Base-by-base conservation (phyloP, 192 early-diverging fungal species). In the Linnemannia elongata region DNA sequence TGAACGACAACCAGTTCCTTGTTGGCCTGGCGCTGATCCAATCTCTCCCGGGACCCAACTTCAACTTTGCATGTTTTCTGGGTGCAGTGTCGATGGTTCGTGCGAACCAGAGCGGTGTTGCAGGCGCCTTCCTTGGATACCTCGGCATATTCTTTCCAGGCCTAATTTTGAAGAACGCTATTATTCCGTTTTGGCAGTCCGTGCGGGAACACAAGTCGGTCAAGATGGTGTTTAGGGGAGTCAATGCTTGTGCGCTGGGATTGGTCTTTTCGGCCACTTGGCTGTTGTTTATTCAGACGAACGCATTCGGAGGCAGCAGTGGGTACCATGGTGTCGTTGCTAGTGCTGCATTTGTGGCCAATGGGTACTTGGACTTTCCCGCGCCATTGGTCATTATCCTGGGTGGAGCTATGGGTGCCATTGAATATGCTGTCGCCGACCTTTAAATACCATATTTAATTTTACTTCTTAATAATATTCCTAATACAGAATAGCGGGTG, bases 11-110 rank as follows among this genome's bases (percentile, higher is more conserved):
- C 9, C 93, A 95, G 72, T 95, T 95, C 78, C 75, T 94, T 45
- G 82, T 94, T 15, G 94, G 93, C 5, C 83, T 94, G 15, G 94
- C 94, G n/a, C 69, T 95, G 39, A 93, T 94, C 44, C 92, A 94
- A 72, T 85, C 88, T 2, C 42, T 89, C 1, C 84, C 88, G 71
- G 94, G 94, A 0, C 94, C 93, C 33, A 94, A 92, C 72, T 95
- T 94, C 88, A 95, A 95, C 70, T 92, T 95, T 73, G 91, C 92
- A 6, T 93, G 91, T 20, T 95, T 87, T 60, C 88, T 92, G 71
- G 94, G 94, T 4, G 93, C 92, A 1, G 83, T 95, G 1, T 88
- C 93, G 0, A 79, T 94, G 44, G 82, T 91, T 22, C 69, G 78
- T 35, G 80, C 80, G 8, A 80, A 81, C 20, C 57, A 82, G 36